These are phyloP conservation scores for Quercus aquifolioides DNA, from an alignment of 306 rosid genomes.

Conservation along the genomic window DNA sequence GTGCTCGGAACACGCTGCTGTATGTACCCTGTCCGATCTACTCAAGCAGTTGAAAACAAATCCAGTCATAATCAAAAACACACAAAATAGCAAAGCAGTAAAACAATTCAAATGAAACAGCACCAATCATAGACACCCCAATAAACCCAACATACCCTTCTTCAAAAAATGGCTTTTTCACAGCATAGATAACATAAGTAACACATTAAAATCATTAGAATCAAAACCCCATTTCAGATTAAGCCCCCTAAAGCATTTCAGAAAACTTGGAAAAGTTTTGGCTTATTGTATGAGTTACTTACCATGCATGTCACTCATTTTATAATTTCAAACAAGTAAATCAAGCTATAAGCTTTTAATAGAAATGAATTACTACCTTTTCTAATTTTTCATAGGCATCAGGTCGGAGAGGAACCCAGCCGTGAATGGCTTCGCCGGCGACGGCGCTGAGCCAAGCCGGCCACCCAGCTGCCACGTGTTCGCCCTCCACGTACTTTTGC, in stretches of 20 bases:
- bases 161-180: neutral
- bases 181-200: neutral
- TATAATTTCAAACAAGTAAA: neutral
- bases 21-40: constrained; percentile 99
- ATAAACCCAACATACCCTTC: neutral
- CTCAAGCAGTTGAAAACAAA: constrained; percentile 11
- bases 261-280: neutral
- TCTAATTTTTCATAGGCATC: constrained; percentile 93
- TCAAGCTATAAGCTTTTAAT: neutral
- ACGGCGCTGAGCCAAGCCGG: constrained; percentile 96
- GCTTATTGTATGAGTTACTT: neutral
- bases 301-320: neutral
- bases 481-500: constrained; percentile 77
- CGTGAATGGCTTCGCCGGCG: constrained; percentile 93
- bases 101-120: neutral
- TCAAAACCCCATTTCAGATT: neutral
- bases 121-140: neutral
- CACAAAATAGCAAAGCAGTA: neutral
- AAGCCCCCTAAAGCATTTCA: neutral
- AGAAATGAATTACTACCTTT: constrained; percentile 43
- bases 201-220: neutral
- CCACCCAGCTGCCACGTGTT: constrained; percentile 96
- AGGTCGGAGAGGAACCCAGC: constrained; percentile 87
- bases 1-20: constrained; percentile 91
- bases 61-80: constrained; percentile 11